Base-by-base conservation (phyloP, 257 asterid genomes). In the Buddleja alternifolia region DNA sequence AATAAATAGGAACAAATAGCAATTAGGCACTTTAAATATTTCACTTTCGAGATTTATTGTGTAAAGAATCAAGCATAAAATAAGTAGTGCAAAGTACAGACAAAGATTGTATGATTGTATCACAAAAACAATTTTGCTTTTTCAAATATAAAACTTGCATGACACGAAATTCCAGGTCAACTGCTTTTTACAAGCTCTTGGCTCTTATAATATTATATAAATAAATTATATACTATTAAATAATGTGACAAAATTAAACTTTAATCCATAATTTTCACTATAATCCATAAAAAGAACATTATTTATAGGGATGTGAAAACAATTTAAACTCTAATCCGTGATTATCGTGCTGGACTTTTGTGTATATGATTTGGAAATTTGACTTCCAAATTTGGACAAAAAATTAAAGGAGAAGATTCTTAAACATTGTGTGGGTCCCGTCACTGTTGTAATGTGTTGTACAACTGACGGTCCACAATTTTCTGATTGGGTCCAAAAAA, bases 241-340 rank as follows among this genome's bases (percentile, higher is more conserved):
- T 59, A 55, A 69, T 60, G 34, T 40, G 46, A 74, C 50, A 51
- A 23, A 66, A 34, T 16, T 42, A 39, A 11, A 25, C 24, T 32
- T 37, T 68, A 29, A 7, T 14, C 47, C 55, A 37, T 66, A 20
- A 48, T 59, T 40, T 39, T 24, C 34, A 39, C 12, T 12, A 61
- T 34, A 20, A 54, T 34, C 37, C n/a, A 42, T 0, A 0, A 2
- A 3, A 46, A 45, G 64, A 54, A 46, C 46, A 25, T 23, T 60
- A 20, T 46, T 66, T 53, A 8, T 67, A 32, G 81, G 81, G 77
- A 67, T 72, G 59, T 41, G 68, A 54, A 77, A 77, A 61, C 65
- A 62, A 73, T 61, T 62, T 21, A 58, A 37, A 52, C 51, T 19
- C 24, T 63, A 70, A 70, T 53, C 77, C 77, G 81, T 71, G 77